Conservation (phyloP, 306 rosid genomes). For the Gynostemma pentaphyllum region DNA sequence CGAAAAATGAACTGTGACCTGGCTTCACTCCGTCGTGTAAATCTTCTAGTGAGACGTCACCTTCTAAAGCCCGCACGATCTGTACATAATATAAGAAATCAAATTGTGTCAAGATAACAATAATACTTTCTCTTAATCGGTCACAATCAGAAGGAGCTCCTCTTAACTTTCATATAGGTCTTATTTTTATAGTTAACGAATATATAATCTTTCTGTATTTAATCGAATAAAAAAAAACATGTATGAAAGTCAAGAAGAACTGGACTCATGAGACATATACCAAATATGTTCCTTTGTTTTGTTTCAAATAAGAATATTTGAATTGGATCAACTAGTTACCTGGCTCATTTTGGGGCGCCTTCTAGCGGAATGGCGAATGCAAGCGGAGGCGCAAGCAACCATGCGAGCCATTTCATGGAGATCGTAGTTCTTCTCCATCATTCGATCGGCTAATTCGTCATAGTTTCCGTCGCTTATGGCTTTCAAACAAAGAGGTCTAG, state of each 20-base stretch:
- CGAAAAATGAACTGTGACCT: slow-evolving; percentile 21
- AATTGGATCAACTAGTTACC: slow-evolving; percentile 17
- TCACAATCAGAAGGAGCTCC: too few relatives aligned
- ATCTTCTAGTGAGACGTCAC: slow-evolving; percentile 57
- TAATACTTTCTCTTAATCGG: too few relatives aligned
- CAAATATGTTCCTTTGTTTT: too few relatives aligned
- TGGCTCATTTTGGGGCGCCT: slow-evolving; percentile 86
- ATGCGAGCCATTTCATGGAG: slow-evolving; percentile 44
- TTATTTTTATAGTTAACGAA: too few relatives aligned
- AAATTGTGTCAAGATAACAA: too few relatives aligned
- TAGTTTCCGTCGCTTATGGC: slow-evolving; percentile 33
- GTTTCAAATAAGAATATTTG: too few relatives aligned
- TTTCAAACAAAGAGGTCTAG: slow-evolving; percentile 50
- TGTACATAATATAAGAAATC: slow-evolving; percentile 2
- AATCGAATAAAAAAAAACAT: too few relatives aligned
- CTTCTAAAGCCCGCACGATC: slow-evolving; percentile 74
- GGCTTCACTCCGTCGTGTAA: slow-evolving; percentile 42
- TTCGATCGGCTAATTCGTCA: slow-evolving; percentile 45
- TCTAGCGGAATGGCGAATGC: slow-evolving; percentile 57
- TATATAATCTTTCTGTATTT: too few relatives aligned
- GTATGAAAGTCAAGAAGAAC: too few relatives aligned
- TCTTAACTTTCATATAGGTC: too few relatives aligned
- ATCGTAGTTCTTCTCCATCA: slow-evolving; percentile 35
- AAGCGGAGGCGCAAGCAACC: slow-evolving; percentile 67
- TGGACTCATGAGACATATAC: too few relatives aligned